Conservation (phyloP, 257 asterid species). For the Schizonepeta tenuifolia region DNA sequence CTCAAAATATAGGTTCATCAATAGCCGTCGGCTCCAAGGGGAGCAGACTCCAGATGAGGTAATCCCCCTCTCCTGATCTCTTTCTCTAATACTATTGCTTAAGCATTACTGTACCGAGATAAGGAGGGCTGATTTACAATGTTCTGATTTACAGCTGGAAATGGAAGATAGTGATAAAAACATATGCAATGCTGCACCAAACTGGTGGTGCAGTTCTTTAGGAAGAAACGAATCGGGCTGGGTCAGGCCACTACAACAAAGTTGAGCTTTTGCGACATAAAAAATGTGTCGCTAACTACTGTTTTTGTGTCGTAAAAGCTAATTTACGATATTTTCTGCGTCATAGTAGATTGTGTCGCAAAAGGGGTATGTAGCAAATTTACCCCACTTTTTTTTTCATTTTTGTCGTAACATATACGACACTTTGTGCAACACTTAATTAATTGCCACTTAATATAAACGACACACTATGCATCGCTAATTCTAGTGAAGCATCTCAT, state of each 20-base stretch:
- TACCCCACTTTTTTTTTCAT: not conserved
- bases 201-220: constrained; percentile 42
- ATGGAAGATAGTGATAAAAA: constrained; percentile 59
- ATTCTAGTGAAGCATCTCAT: no score
- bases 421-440: not conserved
- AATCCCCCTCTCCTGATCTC: not conserved
- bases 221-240: not conserved
- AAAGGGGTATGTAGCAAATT: not conserved
- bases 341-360: not conserved
- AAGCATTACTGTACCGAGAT: not conserved
- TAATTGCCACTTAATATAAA: not conserved
- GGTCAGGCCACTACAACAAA: not conserved
- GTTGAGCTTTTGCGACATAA: not conserved
- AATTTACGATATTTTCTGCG: not conserved
- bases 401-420: no score
- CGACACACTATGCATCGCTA: not conserved
- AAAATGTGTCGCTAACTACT: not conserved
- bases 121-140: not conserved
- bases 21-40: constrained; percentile 54
- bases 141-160: constrained; percentile 38
- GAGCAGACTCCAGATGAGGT: constrained; percentile 70
- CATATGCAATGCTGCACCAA: constrained; percentile 58
- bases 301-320: not conserved
- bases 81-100: no score
- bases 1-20: no score